Evolutionary conservation across 2,329 filamentous ascomycete genomes (phyloP).

Genomic region (Epichloe typhina): DNA sequence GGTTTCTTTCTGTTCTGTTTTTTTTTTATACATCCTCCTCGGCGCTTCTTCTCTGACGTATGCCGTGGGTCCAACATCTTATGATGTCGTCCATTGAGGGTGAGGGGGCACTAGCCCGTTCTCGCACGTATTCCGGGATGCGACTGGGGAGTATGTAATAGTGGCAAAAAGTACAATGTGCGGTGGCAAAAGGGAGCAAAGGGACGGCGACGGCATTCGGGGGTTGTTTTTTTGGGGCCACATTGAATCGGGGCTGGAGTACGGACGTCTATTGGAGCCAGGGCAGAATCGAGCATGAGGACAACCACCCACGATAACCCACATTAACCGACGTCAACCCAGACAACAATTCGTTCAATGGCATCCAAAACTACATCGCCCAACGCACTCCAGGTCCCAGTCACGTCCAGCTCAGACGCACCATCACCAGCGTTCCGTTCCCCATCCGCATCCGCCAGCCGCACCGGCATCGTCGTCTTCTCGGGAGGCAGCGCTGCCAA

Average conservation of each 20-base stretch:
- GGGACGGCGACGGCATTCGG: too few relatives aligned
- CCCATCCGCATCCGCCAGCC: not conserved
- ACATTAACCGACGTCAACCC: too few relatives aligned
- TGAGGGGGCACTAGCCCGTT: not conserved
- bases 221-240: too few relatives aligned
- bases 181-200: too few relatives aligned
- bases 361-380: not conserved
- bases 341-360: not conserved
- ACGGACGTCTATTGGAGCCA: too few relatives aligned
- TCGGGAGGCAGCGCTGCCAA: conserved; percentile 93
- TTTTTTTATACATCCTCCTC: not conserved
- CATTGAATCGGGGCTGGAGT: too few relatives aligned
- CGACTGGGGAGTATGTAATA: too few relatives aligned
- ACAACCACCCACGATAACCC: too few relatives aligned
- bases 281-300: too few relatives aligned
- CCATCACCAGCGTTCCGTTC: not conserved
- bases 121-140: not conserved
- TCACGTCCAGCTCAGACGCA: not conserved
- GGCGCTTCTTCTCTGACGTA: not conserved
- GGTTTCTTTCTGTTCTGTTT: too few relatives aligned
- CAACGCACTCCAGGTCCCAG: not conserved
- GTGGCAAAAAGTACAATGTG: too few relatives aligned
- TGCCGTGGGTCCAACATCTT: not conserved
- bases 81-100: not conserved
- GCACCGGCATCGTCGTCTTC: conserved; percentile 58